A percentile compares a stretch with the other conserved stretches of the same genome.
Evolutionary conservation across 2,329 filamentous ascomycete species (phyloP).

Genomic region (Pyrenochaeta sp.): DNA sequence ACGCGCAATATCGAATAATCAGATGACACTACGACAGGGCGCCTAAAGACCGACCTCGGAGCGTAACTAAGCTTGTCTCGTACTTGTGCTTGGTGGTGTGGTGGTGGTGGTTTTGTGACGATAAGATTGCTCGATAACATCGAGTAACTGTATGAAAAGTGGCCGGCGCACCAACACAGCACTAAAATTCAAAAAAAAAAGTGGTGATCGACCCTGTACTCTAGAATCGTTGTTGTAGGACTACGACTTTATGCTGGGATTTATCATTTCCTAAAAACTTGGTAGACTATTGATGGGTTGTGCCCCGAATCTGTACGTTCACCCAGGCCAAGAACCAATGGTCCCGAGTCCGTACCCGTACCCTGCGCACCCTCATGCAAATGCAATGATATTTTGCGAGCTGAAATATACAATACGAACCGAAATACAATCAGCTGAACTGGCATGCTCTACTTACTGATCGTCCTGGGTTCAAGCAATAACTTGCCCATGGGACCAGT

Average conservation of each 20-base stretch:
- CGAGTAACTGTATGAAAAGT: background rate
- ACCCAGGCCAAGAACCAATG: no score
- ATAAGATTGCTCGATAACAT: background rate
- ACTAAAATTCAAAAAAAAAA: background rate
- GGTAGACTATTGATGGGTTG: no score
- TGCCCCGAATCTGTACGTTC: no score
- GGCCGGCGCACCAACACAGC: background rate
- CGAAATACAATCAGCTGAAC: background rate
- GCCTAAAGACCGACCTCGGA: background rate
- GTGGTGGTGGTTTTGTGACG: background rate
- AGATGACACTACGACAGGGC: no score
- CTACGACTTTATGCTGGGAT: no score
- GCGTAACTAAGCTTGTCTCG: background rate
- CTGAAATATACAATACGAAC: background rate
- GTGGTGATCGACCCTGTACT: no score
- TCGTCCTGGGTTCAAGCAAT: slow-evolving; percentile 59
- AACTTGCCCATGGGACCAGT: slow-evolving; percentile 58
- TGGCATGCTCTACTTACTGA: slow-evolving; percentile 6
- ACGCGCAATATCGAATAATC: no score
- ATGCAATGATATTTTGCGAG: no score
- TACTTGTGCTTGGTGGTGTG: background rate
- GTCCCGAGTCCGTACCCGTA: no score
- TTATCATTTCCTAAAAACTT: no score
- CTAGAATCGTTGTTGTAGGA: no score
- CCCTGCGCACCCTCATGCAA: no score